Conservation (phyloP, 805 yeast genomes). For the Yamadazyma paraphyllophila region DNA sequence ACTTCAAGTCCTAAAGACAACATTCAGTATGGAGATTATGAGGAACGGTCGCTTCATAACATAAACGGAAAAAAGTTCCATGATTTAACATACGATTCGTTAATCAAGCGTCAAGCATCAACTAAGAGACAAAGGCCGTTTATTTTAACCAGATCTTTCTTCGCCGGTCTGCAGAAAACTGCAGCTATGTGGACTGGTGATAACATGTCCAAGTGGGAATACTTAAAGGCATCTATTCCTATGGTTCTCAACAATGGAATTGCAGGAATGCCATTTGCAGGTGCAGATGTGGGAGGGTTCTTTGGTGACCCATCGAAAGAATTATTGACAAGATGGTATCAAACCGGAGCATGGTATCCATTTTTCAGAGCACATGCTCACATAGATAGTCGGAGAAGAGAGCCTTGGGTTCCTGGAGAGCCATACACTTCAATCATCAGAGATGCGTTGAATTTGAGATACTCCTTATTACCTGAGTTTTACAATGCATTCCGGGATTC, state of each 20-base stretch:
- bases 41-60: constrained; percentile 90
- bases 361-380: constrained; percentile 97
- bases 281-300: constrained; percentile 97
- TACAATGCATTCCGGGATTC: constrained; percentile 77
- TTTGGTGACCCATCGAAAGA: constrained; percentile 87
- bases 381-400: constrained; percentile 87
- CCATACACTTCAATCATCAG: constrained; percentile 66
- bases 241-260: constrained; percentile 81
- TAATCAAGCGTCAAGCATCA: constrained; percentile 46
- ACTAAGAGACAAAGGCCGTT: constrained; percentile 70
- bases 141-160: constrained; percentile 80
- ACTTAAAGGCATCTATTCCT: constrained; percentile 75
- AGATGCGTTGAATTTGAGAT: constrained; percentile 71
- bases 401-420: constrained; percentile 84
- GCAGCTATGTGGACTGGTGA: constrained; percentile 99
- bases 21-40: constrained; percentile 76
- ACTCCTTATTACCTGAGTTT: constrained; percentile 69
- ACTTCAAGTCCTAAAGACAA: constrained; percentile 83
- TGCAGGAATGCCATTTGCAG: constrained; percentile 87
- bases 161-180: constrained; percentile 86
- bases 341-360: constrained; percentile 93
- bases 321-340: constrained; percentile 89
- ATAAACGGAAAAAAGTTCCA: constrained; percentile 77
- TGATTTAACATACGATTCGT: constrained; percentile 72
- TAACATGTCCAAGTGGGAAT: constrained; percentile 90